Base-by-base conservation (phyloP, 169 alveolate genomes). In the Cryptosporidium sp. region DNA sequence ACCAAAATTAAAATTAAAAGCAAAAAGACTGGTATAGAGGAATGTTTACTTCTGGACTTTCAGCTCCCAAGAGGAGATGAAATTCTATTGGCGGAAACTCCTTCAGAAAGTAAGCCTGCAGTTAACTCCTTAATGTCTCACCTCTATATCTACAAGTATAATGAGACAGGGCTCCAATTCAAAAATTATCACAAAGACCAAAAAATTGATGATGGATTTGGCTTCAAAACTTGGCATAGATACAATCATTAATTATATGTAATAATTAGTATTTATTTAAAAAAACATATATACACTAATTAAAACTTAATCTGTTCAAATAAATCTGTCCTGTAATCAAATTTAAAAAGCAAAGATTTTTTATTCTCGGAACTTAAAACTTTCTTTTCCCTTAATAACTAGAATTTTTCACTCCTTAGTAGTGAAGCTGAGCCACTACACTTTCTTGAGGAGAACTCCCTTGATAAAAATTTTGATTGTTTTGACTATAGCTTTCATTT, bases 221-320 rank as follows among this genome's bases (percentile, higher is more conserved):
- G 89, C 5, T 80, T 80, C 33, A 80, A 80, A 80, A 41, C 89
- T 1, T 80, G 89, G 89, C 89, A 80, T 33, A 80, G 62, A 26
- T 65, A 80, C 8, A 18, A 3, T 41, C 89, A 37, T 41, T 21
- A 58, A 45, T 59, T n/a, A 80, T 4, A n/a, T 55, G 6, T 3
- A 26, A 10, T 7, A 55, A 4, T 55, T 14, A 5, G 18, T 31
- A 6, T 1, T 26, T 55, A 55, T 35, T 37, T 55, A 55, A 26
- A 16, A 55, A 5, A 9, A 41, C 21, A 52, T 55, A 55, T 55
- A 55, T n/a, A 23, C 10, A 23, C 9, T 0, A 59, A 59, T 65
- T 65, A 65, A 65, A 65, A 26, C 35, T 55, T 55, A 26, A 7
- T 55, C 29, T 55, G 3, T 9, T 14, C 21, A 55, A 55, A 9